These are phyloP conservation scores for Daldinia loculata DNA, from an alignment of 495 filamentous ascomycete species.

Conservation along the genomic window DNA sequence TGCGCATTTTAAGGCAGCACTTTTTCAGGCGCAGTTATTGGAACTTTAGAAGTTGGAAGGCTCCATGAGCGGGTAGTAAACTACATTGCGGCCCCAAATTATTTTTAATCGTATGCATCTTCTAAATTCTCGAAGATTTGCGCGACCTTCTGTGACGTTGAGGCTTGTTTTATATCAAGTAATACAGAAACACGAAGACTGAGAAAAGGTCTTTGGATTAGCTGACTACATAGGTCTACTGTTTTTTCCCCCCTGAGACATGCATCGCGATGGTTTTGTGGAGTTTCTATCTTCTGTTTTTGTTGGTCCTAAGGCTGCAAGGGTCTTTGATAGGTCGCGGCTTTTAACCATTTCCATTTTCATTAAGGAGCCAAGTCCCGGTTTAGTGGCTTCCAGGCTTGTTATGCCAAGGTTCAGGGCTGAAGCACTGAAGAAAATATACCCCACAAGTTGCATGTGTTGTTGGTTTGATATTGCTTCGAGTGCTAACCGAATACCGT, in stretches of 20 bases:
- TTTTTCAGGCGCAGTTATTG: not conserved
- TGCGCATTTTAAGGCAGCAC: constrained; percentile 7
- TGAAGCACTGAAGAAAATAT: not conserved
- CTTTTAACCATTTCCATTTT: not conserved
- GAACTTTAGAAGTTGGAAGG: not conserved
- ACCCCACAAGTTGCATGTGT: not conserved
- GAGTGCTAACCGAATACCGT: not conserved
- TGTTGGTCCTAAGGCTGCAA: not conserved
- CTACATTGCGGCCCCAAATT: not conserved
- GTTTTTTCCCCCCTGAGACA: not conserved
- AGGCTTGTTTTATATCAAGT: not conserved
- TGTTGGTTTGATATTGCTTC: not conserved
- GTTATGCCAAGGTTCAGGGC: constrained; percentile 23
- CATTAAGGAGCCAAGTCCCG: not conserved
- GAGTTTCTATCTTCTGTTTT: not conserved
- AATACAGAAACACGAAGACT: not conserved
- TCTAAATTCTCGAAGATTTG: not conserved
- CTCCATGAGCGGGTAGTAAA: not conserved
- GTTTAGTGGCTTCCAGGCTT: not conserved
- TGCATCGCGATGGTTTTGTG: not conserved
- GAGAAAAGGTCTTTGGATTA: not conserved
- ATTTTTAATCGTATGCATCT: not conserved
- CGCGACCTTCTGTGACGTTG: not conserved
- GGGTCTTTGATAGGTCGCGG: not conserved
- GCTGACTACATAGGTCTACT: too few relatives aligned